Evolutionary conservation across 1,139 yeast species (phyloP).

Genomic region (Insectozyma bohioensis): DNA sequence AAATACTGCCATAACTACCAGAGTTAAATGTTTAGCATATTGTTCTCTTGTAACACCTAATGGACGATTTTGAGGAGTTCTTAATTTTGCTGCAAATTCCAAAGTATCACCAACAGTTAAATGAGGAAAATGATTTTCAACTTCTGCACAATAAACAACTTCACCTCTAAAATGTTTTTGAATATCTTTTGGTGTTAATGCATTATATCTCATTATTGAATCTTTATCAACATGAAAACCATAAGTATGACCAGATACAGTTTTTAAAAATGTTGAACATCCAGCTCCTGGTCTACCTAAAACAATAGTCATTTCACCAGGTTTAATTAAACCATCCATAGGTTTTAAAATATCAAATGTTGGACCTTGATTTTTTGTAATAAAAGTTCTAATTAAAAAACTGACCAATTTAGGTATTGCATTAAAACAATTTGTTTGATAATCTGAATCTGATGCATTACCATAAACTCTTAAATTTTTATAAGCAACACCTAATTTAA

Average conservation of each 20-base stretch:
- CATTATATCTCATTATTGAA: conserved; percentile 32
- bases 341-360: conserved; percentile 33
- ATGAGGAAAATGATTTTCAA: conserved; percentile 55
- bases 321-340: conserved; percentile 33
- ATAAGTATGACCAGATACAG: conserved; percentile 35
- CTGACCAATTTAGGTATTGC: conserved; percentile 30
- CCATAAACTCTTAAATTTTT: conserved; percentile 71
- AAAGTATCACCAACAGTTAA: conserved; percentile 53
- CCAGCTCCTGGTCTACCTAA: conserved; percentile 41
- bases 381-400: conserved; percentile 42
- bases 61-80: conserved; percentile 43
- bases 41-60: conserved; percentile 32
- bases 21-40: conserved; percentile 44
- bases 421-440: conserved; percentile 70
- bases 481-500: conserved; percentile 68
- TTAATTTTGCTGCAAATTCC: conserved; percentile 42
- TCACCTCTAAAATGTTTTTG: conserved; percentile 49
- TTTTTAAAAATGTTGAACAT: conserved; percentile 33
- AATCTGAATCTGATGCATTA: conserved; percentile 74
- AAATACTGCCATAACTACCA: conserved; percentile 44
- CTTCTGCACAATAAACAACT: conserved; percentile 52
- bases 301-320: conserved; percentile 37
- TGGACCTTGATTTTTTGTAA: conserved; percentile 26
- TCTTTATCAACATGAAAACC: conserved; percentile 54
- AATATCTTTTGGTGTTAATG: conserved; percentile 41